Evolutionary conservation across 805 yeast species (phyloP), one percentile per base, ranked within the genome.

Genomic region (Ogataea allantospora): DNA sequence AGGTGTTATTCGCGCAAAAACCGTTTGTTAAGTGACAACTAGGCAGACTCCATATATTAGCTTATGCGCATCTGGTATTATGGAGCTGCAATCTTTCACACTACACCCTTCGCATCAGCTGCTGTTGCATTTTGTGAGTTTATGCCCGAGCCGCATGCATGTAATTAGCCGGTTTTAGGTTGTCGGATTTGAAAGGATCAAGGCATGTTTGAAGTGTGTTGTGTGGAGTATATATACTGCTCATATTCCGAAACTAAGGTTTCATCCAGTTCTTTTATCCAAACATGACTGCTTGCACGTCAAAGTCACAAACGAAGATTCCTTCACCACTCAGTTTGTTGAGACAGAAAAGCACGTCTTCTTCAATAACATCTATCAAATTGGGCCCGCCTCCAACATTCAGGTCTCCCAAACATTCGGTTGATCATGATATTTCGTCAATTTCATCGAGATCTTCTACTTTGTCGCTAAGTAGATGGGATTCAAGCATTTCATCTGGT

Each of bases 401-500:
- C 37, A 18, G 18, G 24, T 34, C 45, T 10, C 29, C 38, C 13
- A 41, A 33, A 27, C 33, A 31, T 20, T 27, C 26, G 3, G 20
- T 12, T 6, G 40, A 44, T 21, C 44, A 37, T 28, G 41, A 38
- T n/a, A 18, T 15, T 15, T 33, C 44, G 13, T 36, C 49, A 10
- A 20, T 31, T 5, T 42, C 49, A 6, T 45, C 49, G 8, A 18
- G 32, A 2, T 42, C 46, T 3, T 42, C 49, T 18, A 27, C 33
- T 15, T 30, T 46, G 17, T 42, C 50, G 12, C 35, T 34, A 15
- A 30, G 29, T 8, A 26, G 40, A 22, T 28, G 39, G 31, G 38
- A 38, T 30, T 38, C 44, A 13, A 21, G 34, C 19, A 16, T 44
- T n/a, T 41, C 53, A 18, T 48, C 49, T 5, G 30, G 32, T 20